These are phyloP conservation scores for Geotrichum candidum DNA, from an alignment of 1,139 yeast species.

Conservation along the genomic window DNA sequence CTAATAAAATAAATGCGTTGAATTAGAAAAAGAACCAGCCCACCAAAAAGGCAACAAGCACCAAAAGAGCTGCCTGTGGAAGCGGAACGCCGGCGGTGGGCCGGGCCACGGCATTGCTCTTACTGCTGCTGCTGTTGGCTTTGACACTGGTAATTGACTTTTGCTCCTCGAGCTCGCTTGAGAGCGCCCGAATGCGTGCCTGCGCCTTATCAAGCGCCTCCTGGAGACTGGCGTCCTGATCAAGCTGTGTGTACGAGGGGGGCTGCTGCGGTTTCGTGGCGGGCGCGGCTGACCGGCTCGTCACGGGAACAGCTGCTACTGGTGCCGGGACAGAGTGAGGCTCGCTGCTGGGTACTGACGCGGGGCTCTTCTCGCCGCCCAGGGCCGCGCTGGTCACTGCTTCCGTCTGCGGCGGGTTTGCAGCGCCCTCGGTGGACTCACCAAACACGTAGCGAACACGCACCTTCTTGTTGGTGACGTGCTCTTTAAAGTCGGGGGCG, in stretches of 20 bases:
- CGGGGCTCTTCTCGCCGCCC: too few species aligned
- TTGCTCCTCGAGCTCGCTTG: slow-evolving; percentile 10
- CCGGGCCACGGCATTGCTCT: background rate
- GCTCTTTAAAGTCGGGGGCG: slow-evolving; percentile 1
- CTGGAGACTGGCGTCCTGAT: slow-evolving; percentile 5
- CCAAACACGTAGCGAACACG: slow-evolving; percentile 10
- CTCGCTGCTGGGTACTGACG: too few species aligned
- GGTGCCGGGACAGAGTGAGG: too few species aligned
- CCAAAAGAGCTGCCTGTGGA: slow-evolving; percentile 45
- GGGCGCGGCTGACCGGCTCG: too few species aligned
- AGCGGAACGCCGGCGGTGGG: slow-evolving; percentile 42
- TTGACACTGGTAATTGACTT: background rate
- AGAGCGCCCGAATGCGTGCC: slow-evolving; percentile 12
- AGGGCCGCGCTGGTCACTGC: too few species aligned
- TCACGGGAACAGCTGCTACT: too few species aligned
- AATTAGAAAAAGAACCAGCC: slow-evolving; percentile 51
- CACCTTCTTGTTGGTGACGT: slow-evolving; percentile 8
- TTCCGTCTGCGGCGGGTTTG: too few species aligned
- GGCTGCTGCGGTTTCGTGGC: background rate
- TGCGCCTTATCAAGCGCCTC: slow-evolving; percentile 12
- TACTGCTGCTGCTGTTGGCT: background rate
- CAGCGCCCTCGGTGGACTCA: background rate
- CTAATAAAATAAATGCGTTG: too few species aligned
- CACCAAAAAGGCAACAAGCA: slow-evolving; percentile 48
- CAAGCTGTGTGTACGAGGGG: background rate